Base-by-base conservation (phyloP, 2,329 filamentous ascomycete genomes). In the Talaromyces sp. region DNA sequence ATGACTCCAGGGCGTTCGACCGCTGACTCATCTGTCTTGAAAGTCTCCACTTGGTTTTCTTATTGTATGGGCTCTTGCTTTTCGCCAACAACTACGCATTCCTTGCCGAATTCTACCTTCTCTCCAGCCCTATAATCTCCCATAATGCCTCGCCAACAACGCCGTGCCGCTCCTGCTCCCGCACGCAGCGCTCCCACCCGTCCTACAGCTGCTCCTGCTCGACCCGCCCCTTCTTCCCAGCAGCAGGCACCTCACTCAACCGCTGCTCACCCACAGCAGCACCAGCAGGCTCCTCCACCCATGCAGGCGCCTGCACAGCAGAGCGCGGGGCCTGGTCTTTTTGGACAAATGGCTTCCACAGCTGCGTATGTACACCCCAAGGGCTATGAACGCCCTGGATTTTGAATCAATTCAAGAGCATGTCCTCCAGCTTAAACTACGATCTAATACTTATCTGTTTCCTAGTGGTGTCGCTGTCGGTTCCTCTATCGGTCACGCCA, bases 331-430 rank as follows among this genome's bases (percentile, higher is more conserved):
- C 87, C 91, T 4, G 93, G 94, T 60, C 82, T 99, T 10, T 91
- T 99, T 65, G 93, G 91, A 54, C 91, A 97, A 82, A 97, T 99
- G 89, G 94, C 94, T 63, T 91, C 87, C 71, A 99, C 94, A 52
- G 94, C 94, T 74, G 94, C 94, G 93, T 97, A 87, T 80, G 91
- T 86, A 11, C 17, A 48, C 9, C 22, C 14, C 7, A 32, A 13
- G 7, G 29, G 29, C 13, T n/a, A n/a, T n/a, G n/a, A n/a, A n/a
- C n/a, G n/a, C n/a, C n/a, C n/a, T n/a, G n/a, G n/a, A n/a, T n/a
- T n/a, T n/a, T n/a, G n/a, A n/a, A n/a, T n/a, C n/a, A n/a, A n/a
- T n/a, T n/a, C n/a, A n/a, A n/a, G n/a, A n/a, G n/a, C n/a, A n/a
- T n/a, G n/a, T n/a, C 9, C 9, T 27, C 24, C 24, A 27, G 24